phyloP scores from a whole-genome alignment of 2,329 filamentous ascomycete genomes.

The Ophiostoma perfectum region DNA sequence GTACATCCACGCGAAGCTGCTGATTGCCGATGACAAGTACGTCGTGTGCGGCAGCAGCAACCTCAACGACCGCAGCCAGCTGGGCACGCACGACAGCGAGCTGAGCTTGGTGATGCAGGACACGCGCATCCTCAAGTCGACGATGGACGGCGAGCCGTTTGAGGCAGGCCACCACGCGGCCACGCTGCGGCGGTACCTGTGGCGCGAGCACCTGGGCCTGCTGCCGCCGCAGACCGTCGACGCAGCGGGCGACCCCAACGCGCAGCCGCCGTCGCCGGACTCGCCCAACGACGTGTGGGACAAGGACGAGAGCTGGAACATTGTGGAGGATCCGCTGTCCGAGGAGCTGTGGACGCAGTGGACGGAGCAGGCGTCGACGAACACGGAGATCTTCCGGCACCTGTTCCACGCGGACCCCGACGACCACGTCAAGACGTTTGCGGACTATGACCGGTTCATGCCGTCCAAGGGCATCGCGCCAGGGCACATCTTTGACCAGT shows the following conservation, averaged over 20 bases:
- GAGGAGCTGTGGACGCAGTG: constrained; percentile 64
- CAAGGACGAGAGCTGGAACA: constrained; percentile 55
- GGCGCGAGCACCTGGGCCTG: constrained; percentile 85
- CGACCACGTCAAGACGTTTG: constrained; percentile 78
- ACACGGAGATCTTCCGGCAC: constrained; percentile 71
- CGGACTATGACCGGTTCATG: constrained; percentile 79
- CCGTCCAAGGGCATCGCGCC: constrained; percentile 66
- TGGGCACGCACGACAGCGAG: constrained; percentile 86
- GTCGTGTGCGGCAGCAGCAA: constrained; percentile 85
- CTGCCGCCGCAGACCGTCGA: constrained; percentile 69
- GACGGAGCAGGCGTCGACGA: constrained; percentile 62
- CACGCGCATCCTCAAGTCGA: constrained; percentile 61
- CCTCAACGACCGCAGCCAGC: constrained; percentile 83
- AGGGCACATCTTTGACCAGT: constrained; percentile 81
- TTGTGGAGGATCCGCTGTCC: constrained; percentile 66
- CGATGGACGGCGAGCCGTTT: constrained; percentile 73
- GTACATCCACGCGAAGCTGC: constrained; percentile 87
- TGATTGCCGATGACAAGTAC: constrained; percentile 81
- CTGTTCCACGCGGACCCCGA: constrained; percentile 87
- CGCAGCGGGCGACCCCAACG: constrained; percentile 64
- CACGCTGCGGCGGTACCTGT: constrained; percentile 76
- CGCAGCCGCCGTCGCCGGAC: constrained; percentile 62
- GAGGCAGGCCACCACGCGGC: constrained; percentile 70
- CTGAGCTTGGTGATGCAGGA: constrained; percentile 88
- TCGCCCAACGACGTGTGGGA: constrained; percentile 60